Evolutionary conservation across 176 grass and related monocot species (phyloP), one percentile per base, ranked within the genome.

Genomic region (Chloris gayana): DNA sequence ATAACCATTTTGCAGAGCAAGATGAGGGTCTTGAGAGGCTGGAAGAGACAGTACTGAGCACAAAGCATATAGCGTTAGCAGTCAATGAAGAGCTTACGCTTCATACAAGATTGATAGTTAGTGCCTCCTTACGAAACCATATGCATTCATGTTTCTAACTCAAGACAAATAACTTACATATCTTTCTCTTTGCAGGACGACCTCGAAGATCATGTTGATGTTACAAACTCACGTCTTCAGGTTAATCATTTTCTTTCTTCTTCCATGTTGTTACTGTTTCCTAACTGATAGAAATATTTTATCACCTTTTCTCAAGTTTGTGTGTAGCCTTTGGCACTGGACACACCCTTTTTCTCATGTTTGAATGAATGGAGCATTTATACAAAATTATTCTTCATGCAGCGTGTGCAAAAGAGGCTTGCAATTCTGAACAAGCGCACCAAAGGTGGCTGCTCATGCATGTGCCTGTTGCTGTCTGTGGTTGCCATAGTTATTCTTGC

Each of bases 21-120:
- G 95, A 98, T 53, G 92, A 95, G 70, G 92, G 86, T 31, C 88
- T 98, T 46, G 95, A 95, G 64, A 98, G 85, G 82, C 81, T 98
- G 75, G 95, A 98, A 77, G 92, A 98, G 70, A 93, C 95, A 33
- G 92, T 98, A 21, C 41, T 93, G 64, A 98, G 95, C 79, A 98
- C 92, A 73, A 98, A 98, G 70, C 95, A 98, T 85, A 98, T 98
- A 50, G 92, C 92, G n/a, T 84, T 98, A 71, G 92, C 95, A 51
- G 95, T 98, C 75, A 95, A 98, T 73, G 95, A 98, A 86, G 95
- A 98, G 85, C 87, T 98, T 80, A 88, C 77, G 65, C 84, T 98
- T 50, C 95, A 98, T 56, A 94, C 95, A 56, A 85, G 89, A 94
- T 84, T 98, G 71, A 98, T 98, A 85, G 95, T 98, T 74, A 91